phyloP scores from a whole-genome alignment of 2,329 filamentous ascomycete species.

The Penicillium sp. region DNA sequence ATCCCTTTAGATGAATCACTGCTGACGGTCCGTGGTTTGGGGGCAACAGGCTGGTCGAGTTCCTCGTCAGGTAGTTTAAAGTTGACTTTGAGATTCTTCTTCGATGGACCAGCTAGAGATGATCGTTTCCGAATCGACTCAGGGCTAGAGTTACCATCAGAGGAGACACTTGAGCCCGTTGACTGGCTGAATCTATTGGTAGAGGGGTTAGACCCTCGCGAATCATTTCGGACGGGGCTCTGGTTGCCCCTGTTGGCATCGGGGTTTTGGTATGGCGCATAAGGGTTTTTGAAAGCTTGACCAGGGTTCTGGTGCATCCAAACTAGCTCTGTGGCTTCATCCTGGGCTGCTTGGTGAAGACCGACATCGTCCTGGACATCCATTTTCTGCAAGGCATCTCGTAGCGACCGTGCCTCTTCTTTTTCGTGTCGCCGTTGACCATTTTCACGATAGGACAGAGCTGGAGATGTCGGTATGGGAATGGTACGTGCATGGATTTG shows the following conservation, averaged over 20 bases:
- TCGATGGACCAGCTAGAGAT: constrained; percentile 25
- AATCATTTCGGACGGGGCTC: constrained; percentile 31
- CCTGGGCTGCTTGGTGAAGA: constrained; percentile 57
- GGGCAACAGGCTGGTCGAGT: constrained; percentile 10
- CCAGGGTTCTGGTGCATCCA: constrained; percentile 60
- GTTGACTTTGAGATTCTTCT: constrained; percentile 42
- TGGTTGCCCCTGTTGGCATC: constrained; percentile 44
- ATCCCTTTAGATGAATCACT: constrained; percentile 47
- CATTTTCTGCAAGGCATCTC: constrained; percentile 58
- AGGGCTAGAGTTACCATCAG: constrained; percentile 20
- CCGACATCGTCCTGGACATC: constrained; percentile 55
- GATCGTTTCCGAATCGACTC: constrained; percentile 19
- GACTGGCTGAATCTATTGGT: constrained; percentile 19
- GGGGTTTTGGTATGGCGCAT: constrained; percentile 47
- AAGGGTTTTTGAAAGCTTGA: constrained; percentile 48
- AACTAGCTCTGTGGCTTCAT: constrained; percentile 64
- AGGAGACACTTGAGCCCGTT: constrained; percentile 17
- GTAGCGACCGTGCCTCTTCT: constrained; percentile 56
- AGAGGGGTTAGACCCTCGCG: neutral
- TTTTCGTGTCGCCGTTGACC: constrained; percentile 56
- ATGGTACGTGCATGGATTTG: constrained; percentile 32
- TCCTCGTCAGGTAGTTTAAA: constrained; percentile 38
- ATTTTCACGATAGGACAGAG: constrained; percentile 53
- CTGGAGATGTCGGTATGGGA: constrained; percentile 33
- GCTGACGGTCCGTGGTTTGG: constrained; percentile 34